phyloP scores from a whole-genome alignment of 805 yeast genomes.

The Citeromyces nyonsensis region DNA sequence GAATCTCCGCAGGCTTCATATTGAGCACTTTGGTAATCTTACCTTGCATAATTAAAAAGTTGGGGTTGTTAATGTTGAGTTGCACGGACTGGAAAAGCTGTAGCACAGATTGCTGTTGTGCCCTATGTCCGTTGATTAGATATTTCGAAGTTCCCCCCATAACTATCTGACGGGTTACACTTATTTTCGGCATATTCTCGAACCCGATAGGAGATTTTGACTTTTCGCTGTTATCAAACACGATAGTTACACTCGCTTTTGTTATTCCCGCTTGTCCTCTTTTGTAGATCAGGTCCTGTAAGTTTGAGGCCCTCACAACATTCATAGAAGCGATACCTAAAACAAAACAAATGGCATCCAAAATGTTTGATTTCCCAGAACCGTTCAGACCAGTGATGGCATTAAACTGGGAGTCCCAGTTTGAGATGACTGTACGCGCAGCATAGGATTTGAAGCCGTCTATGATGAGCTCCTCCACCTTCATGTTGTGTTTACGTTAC shows the following conservation, averaged over 20 bases:
- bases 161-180: conserved; percentile 83
- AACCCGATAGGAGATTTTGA: conserved; percentile 78
- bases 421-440: conserved; percentile 85
- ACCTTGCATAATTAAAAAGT: conserved; percentile 97
- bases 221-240: conserved; percentile 75
- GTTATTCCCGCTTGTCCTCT: conserved; percentile 98
- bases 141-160: conserved; percentile 89
- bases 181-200: conserved; percentile 59
- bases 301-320: conserved; percentile 86
- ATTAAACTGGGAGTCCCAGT: conserved; percentile 94
- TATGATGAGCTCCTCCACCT: conserved; percentile 88
- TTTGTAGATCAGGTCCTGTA: conserved; percentile 89
- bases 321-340: conserved; percentile 88
- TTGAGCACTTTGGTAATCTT: conserved; percentile 92
- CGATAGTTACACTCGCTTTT: conserved; percentile 91
- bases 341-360: conserved; percentile 97
- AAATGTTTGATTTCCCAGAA: conserved; percentile 90
- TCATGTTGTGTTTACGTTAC: conserved; percentile 28
- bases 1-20: conserved; percentile 85
- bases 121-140: conserved; percentile 88
- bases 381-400: conserved; percentile 98
- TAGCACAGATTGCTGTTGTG: conserved; percentile 85
- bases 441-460: conserved; percentile 98
- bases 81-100: conserved; percentile 90
- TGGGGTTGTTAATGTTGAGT: conserved; percentile 90